Conservation (phyloP, 1,284 basidiomycete species). For the Porogramme epimiltina region DNA sequence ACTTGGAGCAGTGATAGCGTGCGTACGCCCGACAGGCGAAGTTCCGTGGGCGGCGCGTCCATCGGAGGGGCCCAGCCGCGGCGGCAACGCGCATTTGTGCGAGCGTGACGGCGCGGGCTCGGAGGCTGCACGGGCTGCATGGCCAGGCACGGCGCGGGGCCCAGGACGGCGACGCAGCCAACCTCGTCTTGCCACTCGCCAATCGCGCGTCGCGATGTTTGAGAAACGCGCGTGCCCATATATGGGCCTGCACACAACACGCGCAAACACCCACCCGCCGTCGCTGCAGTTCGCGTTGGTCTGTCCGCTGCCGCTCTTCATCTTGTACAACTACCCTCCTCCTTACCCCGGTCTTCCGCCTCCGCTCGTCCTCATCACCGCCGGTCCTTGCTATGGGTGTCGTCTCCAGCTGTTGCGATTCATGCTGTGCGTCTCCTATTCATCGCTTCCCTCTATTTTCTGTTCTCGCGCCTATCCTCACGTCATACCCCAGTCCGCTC, state of each 20-base stretch:
- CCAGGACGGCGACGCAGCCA: too few species aligned
- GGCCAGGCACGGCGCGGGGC: too few species aligned
- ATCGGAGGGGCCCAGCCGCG: too few species aligned
- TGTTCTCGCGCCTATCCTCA: constrained; percentile 17
- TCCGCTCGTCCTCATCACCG: constrained; percentile 25
- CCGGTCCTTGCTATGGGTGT: constrained; percentile 44
- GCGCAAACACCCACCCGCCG: constrained; percentile 20
- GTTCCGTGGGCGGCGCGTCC: too few species aligned
- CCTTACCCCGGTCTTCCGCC: constrained; percentile 15
- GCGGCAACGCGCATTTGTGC: too few species aligned
- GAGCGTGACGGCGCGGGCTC: too few species aligned
- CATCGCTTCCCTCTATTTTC: constrained; percentile 3
- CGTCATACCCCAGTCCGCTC: constrained; percentile 56
- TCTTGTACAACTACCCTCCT: constrained; percentile 15
- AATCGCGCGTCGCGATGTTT: too few species aligned
- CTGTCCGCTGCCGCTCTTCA: constrained; percentile 7
- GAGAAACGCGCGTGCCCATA: constrained; percentile 3
- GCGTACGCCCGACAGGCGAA: too few species aligned
- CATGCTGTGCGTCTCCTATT: constrained; percentile 59
- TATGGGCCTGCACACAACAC: constrained; percentile 16
- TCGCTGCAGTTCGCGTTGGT: constrained; percentile 14
- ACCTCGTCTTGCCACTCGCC: too few species aligned
- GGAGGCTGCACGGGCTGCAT: too few species aligned
- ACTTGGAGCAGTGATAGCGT: not conserved
- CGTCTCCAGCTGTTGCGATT: constrained; percentile 76